A percentile compares a stretch with the other conserved stretches of the same genome.
Evolutionary conservation across 352 stramenopile species (phyloP).

Genomic region (Pythium brachiatum): DNA sequence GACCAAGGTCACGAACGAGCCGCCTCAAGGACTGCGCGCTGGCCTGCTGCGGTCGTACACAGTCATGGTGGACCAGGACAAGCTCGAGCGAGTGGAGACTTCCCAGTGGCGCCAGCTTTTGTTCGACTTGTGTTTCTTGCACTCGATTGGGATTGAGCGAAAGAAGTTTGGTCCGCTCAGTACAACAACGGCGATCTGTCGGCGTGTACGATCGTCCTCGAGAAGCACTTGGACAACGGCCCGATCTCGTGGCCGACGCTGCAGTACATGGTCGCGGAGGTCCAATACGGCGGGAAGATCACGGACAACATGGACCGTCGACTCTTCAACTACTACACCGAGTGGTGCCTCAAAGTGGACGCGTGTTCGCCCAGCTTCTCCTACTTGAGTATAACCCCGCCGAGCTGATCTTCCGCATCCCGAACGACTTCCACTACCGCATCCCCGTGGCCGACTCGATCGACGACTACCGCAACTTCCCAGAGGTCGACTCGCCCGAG

Average conservation of each 20-base stretch:
- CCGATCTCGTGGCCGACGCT: constrained; percentile 62
- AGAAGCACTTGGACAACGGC: constrained; percentile 61
- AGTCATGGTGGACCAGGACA: constrained; percentile 78
- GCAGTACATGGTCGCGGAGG: constrained; percentile 82
- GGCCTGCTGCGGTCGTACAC: constrained; percentile 70
- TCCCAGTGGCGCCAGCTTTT: constrained; percentile 59
- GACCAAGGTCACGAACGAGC: constrained; percentile 80
- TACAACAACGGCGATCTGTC: constrained; percentile 76
- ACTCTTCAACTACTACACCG: constrained; percentile 71
- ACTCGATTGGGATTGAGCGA: constrained; percentile 72
- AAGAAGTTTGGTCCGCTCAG: constrained; percentile 75
- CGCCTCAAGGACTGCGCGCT: constrained; percentile 61
- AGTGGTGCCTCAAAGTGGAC: constrained; percentile 79
- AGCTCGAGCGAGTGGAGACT: constrained; percentile 70
- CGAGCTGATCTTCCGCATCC: too few species aligned
- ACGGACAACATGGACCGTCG: constrained; percentile 76
- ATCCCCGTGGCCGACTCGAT: constrained; percentile 93
- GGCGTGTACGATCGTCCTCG: constrained; percentile 62
- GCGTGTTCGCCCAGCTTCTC: too few species aligned
- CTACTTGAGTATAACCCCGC: too few species aligned
- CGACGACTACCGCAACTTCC: constrained; percentile 88
- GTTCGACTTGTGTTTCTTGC: constrained; percentile 75
- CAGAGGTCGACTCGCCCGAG: constrained; percentile 97
- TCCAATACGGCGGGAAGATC: constrained; percentile 81
- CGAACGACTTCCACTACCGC: constrained; percentile 72